A percentile compares a stretch with the other conserved stretches of the same genome.
Evolutionary conservation across 2,329 filamentous ascomycete genomes (phyloP).

Genomic region (Talaromyces sp.): DNA sequence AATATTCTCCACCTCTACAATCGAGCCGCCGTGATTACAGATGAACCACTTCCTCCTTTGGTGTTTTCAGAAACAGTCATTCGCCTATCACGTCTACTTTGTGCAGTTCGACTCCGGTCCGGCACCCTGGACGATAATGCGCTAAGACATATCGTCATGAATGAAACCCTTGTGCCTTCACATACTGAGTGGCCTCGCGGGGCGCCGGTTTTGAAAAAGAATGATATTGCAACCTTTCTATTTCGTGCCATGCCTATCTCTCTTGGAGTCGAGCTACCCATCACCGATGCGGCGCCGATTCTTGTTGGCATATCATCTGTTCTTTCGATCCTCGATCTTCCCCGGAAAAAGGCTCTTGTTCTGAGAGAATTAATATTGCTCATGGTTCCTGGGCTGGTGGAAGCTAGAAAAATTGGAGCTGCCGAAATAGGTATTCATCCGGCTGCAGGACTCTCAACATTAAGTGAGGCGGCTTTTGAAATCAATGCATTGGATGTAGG

Average conservation of each 20-base stretch:
- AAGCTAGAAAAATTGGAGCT: conserved; percentile 86
- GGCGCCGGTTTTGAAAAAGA: conserved; percentile 51
- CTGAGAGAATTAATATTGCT: conserved; percentile 80
- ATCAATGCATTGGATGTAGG: conserved; percentile 43
- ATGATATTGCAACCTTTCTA: conserved; percentile 62
- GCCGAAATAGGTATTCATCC: conserved; percentile 97
- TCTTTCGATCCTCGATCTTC: conserved; percentile 72
- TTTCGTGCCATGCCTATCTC: conserved; percentile 69
- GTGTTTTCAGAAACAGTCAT: conserved; percentile 57
- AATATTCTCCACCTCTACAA: conserved; percentile 57
- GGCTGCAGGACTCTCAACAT: conserved; percentile 75
- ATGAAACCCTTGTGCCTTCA: conserved; percentile 40
- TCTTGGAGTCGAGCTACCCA: conserved; percentile 59
- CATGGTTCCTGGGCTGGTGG: conserved; percentile 78
- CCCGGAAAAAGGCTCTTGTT: conserved; percentile 87
- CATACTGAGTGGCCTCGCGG: conserved; percentile 35
- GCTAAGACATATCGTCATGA: conserved; percentile 59
- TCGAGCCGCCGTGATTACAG: conserved; percentile 50
- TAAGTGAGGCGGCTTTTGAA: conserved; percentile 54
- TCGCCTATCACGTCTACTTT: conserved; percentile 52
- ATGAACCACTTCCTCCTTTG: conserved; percentile 53
- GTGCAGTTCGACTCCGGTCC: conserved; percentile 49
- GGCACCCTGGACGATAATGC: conserved; percentile 51
- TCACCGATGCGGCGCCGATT: conserved; percentile 73
- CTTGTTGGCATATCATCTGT: conserved; percentile 84